A percentile compares a stretch with the other conserved stretches of the same genome.
Evolutionary conservation across 768 basidiomycete genomes (phyloP).

Genomic region (Xerocomus spinulosus): DNA sequence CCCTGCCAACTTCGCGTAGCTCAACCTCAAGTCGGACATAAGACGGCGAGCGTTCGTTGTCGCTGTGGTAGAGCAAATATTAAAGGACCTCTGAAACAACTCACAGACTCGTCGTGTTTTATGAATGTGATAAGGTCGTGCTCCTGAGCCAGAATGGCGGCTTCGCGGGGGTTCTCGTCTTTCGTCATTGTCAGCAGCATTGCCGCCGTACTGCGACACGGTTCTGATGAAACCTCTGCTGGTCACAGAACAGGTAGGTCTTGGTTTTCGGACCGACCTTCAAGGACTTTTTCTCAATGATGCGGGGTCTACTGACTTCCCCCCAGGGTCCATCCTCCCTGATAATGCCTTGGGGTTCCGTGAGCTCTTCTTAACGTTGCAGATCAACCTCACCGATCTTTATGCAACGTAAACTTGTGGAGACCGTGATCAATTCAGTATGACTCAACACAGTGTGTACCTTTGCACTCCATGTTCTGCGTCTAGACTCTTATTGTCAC

Average conservation of each 20-base stretch:
- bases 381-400: slow-evolving; percentile 41
- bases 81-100: slow-evolving; percentile 57
- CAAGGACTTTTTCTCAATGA: slow-evolving; percentile 53
- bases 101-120: slow-evolving; percentile 12
- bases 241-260: slow-evolving; percentile 56
- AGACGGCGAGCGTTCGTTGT: slow-evolving; percentile 52
- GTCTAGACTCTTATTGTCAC: no score
- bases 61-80: slow-evolving; percentile 63
- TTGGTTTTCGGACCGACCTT: slow-evolving; percentile 65
- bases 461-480: no score
- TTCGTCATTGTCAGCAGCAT: slow-evolving; percentile 75
- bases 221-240: background rate
- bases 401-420: slow-evolving; percentile 46
- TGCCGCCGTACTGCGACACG: slow-evolving; percentile 58
- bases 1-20: slow-evolving; percentile 59
- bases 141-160: slow-evolving; percentile 59
- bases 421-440: slow-evolving; percentile 61
- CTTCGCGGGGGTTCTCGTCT: slow-evolving; percentile 54
- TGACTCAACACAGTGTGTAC: background rate
- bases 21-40: slow-evolving; percentile 73
- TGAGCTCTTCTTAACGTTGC: background rate
- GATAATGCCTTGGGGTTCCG: slow-evolving; percentile 37
- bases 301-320: slow-evolving; percentile 52
- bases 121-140: slow-evolving; percentile 75
- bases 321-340: slow-evolving; percentile 65